Conservation (phyloP, 192 early-diverging fungal genomes). For the Coemansia sp. region DNA sequence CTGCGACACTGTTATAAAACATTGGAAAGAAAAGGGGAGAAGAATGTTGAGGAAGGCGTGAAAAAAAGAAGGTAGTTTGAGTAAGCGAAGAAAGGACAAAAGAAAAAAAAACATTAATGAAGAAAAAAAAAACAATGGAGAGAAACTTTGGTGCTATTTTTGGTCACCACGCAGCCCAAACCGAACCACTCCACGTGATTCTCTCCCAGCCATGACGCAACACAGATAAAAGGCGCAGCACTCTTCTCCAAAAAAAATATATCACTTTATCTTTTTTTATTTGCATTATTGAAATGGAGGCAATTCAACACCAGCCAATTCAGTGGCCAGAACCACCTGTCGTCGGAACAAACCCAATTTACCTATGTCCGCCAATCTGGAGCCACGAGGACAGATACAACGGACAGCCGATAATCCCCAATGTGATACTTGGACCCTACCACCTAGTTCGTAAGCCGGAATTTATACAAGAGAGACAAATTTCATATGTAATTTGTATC, state of each 20-base stretch:
- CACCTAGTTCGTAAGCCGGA: conserved; percentile 64
- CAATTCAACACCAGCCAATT: neutral
- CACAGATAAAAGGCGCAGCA: neutral
- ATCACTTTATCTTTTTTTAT: neutral
- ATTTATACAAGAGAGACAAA: conserved; percentile 57
- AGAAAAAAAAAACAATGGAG: neutral
- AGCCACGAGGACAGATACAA: conserved; percentile 44
- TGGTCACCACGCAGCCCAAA: neutral
- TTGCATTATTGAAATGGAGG: neutral
- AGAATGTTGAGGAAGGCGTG: neutral
- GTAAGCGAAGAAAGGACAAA: neutral
- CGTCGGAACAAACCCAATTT: conserved; percentile 26
- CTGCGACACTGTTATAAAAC: neutral
- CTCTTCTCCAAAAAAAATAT: neutral
- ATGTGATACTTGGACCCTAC: conserved; percentile 81
- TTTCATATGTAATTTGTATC: conserved; percentile 81
- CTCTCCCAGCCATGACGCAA: neutral
- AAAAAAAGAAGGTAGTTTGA: neutral
- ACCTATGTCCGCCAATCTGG: conserved; percentile 37
- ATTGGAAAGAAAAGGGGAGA: neutral
- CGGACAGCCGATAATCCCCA: conserved; percentile 43
- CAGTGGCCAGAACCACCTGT: conserved; percentile 38
- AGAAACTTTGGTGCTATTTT: neutral
- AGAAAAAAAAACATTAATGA: neutral
- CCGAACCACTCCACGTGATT: neutral